Percentiles rank a stretch among this genome's conserved stretches.
phyloP scores from a whole-genome alignment of 2,329 filamentous ascomycete genomes.

The Ceratocystis lukuohia region DNA sequence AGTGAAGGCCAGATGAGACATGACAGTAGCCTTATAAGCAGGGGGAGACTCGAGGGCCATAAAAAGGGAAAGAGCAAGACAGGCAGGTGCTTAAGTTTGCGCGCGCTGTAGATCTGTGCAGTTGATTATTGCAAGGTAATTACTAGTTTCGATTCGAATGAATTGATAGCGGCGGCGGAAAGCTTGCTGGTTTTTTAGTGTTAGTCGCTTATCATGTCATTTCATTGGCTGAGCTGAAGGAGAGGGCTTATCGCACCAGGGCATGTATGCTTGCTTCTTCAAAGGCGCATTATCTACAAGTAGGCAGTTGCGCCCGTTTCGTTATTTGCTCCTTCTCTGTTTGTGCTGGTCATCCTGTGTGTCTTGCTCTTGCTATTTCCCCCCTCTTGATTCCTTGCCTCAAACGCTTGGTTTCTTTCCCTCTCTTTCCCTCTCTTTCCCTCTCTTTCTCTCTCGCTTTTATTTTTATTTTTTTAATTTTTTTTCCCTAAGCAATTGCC shows the following conservation, averaged over 20 bases:
- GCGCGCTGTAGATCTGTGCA: not conserved
- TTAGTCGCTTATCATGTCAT: not conserved
- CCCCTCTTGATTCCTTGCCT: not conserved
- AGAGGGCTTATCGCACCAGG: not conserved
- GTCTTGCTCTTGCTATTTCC: not conserved
- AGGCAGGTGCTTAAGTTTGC: not conserved
- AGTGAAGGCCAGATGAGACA: slow-evolving; percentile 5
- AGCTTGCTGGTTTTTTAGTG: not conserved
- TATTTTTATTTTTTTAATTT: too few species aligned
- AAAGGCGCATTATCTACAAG: not conserved
- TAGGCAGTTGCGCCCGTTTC: not conserved
- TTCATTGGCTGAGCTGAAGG: too few species aligned
- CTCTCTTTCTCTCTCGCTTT: too few species aligned
- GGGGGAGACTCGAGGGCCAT: not conserved
- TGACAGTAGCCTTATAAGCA: not conserved
- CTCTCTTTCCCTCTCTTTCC: too few species aligned
- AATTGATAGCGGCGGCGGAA: not conserved
- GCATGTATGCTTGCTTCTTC: too few species aligned
- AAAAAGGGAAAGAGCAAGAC: not conserved
- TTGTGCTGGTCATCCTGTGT: not conserved
- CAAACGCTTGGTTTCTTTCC: too few species aligned
- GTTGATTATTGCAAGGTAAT: not conserved
- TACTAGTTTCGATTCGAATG: not conserved
- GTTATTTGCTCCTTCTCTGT: not conserved
- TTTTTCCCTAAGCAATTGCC: not conserved